Percentiles rank a stretch among this genome's conserved stretches.
phyloP scores from a whole-genome alignment of 2,329 filamentous ascomycete species.

The Colletotrichum navitas region DNA sequence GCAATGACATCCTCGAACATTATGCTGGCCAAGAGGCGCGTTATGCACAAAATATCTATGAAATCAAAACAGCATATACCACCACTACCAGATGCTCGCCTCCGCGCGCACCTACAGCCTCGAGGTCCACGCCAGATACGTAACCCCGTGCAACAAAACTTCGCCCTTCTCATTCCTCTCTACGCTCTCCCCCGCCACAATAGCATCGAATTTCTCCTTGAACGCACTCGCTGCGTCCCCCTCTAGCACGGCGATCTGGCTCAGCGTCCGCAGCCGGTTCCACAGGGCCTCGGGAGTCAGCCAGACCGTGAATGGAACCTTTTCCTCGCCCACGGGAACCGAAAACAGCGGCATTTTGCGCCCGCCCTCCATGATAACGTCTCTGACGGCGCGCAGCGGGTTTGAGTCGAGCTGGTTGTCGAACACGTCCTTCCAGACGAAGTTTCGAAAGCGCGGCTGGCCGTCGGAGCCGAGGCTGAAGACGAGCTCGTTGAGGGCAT shows the following conservation, averaged over 20 bases:
- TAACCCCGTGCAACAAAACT: slow-evolving; percentile 73
- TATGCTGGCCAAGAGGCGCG: slow-evolving; percentile 15
- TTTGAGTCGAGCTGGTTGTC: slow-evolving; percentile 67
- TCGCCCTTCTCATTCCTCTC: slow-evolving; percentile 72
- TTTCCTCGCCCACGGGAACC: slow-evolving; percentile 70
- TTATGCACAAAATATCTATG: slow-evolving; percentile 26
- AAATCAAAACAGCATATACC: slow-evolving; percentile 39
- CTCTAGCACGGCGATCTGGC: slow-evolving; percentile 73
- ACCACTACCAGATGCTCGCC: background rate
- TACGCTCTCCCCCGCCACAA: slow-evolving; percentile 64
- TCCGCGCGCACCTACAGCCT: slow-evolving; percentile 51
- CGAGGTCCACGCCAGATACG: slow-evolving; percentile 73
- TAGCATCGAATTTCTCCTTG: slow-evolving; percentile 64
- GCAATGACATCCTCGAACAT: slow-evolving; percentile 10
- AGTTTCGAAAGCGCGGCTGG: slow-evolving; percentile 74
- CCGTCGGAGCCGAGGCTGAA: slow-evolving; percentile 65
- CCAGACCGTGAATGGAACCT: slow-evolving; percentile 69
- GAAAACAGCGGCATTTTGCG: slow-evolving; percentile 64
- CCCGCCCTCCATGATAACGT: slow-evolving; percentile 51
- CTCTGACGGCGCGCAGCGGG: slow-evolving; percentile 63
- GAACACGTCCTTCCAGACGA: slow-evolving; percentile 74
- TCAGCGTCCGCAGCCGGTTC: slow-evolving; percentile 74
- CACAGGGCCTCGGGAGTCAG: slow-evolving; percentile 71
- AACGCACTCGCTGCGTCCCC: slow-evolving; percentile 63
- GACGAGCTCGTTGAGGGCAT: slow-evolving; percentile 70